Percentiles rank a stretch among this genome's conserved stretches.
Conservation (phyloP, 23 red algal genomes). For the Porphyridium purpureum region DNA sequence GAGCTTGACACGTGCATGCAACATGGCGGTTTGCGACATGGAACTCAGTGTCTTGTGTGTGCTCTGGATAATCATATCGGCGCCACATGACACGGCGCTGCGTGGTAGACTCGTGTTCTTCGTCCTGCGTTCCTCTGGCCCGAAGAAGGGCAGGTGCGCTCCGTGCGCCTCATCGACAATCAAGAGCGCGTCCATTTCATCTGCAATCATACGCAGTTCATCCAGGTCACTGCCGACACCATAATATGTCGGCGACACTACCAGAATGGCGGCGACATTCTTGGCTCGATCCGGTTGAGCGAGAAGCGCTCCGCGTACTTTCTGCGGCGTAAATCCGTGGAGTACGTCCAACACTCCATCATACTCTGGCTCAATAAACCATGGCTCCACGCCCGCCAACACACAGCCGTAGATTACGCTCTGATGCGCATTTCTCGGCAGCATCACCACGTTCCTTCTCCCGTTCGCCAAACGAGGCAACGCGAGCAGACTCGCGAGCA, state of each 20-base stretch:
- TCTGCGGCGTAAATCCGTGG: slow-evolving; percentile 8
- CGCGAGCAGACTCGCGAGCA: slow-evolving; percentile 63
- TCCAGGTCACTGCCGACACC: slow-evolving; percentile 43
- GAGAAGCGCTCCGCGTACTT: slow-evolving; percentile 7
- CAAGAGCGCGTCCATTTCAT: slow-evolving; percentile 13
- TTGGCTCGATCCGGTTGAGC: slow-evolving; percentile 4
- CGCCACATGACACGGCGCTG: slow-evolving; percentile 17
- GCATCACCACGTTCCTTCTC: slow-evolving; percentile 17
- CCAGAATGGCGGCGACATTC: slow-evolving; percentile 55
- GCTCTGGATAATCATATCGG: slow-evolving; percentile 80
- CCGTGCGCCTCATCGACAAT: slow-evolving; percentile 97
- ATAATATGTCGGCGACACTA: slow-evolving; percentile 87
- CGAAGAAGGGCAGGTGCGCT: slow-evolving; percentile 65
- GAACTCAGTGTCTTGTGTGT: slow-evolving; percentile 74
- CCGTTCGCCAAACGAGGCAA: slow-evolving; percentile 14
- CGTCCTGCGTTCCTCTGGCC: too few relatives aligned
- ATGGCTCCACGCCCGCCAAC: slow-evolving; percentile 40
- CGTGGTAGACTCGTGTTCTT: slow-evolving; percentile 26
- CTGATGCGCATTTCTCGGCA: slow-evolving; percentile 78
- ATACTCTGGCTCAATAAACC: slow-evolving; percentile 51
- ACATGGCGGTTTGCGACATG: slow-evolving; percentile 74
- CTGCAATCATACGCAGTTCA: slow-evolving; percentile 28
- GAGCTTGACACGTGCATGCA: slow-evolving; percentile 44
- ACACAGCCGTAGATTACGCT: slow-evolving; percentile 64
- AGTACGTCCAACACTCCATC: slow-evolving; percentile 23